Percentiles rank a stretch among this genome's conserved stretches.
Evolutionary conservation across 768 basidiomycete species (phyloP).

Genomic region (Collybia nuda): DNA sequence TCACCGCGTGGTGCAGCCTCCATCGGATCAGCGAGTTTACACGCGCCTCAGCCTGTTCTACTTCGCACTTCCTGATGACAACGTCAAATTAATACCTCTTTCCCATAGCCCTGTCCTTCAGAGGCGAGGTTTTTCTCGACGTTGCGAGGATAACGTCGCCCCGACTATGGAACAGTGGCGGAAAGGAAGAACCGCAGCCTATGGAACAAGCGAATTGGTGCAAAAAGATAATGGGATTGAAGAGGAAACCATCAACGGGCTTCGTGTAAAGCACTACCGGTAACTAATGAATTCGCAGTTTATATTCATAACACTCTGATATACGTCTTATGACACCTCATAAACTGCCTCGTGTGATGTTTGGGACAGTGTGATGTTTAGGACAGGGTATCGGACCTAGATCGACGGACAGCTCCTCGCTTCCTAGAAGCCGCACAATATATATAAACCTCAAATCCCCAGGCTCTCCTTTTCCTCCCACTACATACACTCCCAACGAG

Average conservation of each 20-base stretch:
- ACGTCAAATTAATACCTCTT: conserved; percentile 35
- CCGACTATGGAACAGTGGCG: conserved; percentile 42
- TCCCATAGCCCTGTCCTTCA: conserved; percentile 41
- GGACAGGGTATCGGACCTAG: too few species aligned
- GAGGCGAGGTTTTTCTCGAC: conserved; percentile 28
- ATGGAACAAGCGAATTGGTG: conserved; percentile 33
- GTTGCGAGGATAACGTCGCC: conserved; percentile 30
- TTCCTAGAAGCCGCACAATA: too few species aligned
- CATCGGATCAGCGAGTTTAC: conserved; percentile 38
- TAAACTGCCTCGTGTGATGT: too few species aligned
- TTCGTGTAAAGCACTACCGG: conserved; percentile 43
- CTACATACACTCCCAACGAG: too few species aligned
- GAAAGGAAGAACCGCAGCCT: conserved; percentile 34
- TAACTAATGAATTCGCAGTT: background rate
- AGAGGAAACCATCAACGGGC: conserved; percentile 43
- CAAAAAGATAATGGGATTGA: conserved; percentile 24
- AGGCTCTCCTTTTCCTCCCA: too few species aligned
- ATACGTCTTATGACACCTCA: too few species aligned
- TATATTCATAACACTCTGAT: background rate
- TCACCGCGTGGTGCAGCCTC: conserved; percentile 49
- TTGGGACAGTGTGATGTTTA: too few species aligned
- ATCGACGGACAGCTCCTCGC: too few species aligned
- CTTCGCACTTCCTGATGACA: conserved; percentile 42
- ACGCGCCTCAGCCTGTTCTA: conserved; percentile 47
- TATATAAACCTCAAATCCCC: too few species aligned